phyloP scores from a whole-genome alignment of 257 asterid genomes.

The Fraxinus anomala region DNA sequence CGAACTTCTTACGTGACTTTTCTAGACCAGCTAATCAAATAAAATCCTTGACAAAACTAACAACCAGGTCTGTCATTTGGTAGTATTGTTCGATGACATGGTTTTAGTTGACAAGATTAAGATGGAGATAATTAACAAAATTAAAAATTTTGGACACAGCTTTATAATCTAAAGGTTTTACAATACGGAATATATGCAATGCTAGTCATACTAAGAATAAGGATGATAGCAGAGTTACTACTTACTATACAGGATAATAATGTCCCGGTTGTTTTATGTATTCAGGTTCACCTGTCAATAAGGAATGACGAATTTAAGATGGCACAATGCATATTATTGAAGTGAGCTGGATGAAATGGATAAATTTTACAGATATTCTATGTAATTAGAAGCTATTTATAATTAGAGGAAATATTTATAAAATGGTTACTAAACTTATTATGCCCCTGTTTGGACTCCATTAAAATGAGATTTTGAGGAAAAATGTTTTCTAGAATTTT shows the following conservation, averaged over 20 bases:
- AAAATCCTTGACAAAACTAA: not conserved
- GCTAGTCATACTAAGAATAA: not conserved
- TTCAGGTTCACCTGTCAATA: not conserved
- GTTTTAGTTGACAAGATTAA: not conserved
- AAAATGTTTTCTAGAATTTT: no score
- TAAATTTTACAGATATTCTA: not conserved
- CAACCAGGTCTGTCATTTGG: not conserved
- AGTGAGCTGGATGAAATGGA: not conserved
- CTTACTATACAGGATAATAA: not conserved
- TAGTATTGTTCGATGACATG: not conserved
- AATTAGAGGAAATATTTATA: no score
- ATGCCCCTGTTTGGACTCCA: no score
- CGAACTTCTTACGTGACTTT: not conserved
- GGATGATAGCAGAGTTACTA: not conserved
- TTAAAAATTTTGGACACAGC: no score
- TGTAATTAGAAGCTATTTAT: no score
- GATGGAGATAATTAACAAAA: no score
- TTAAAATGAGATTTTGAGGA: no score
- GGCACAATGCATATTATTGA: not conserved
- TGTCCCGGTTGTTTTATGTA: not conserved
- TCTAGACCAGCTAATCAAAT: not conserved
- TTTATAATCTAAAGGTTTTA: no score
- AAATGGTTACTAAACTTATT: not conserved
- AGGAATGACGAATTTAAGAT: not conserved
- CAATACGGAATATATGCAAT: not conserved